A percentile compares a stretch with the other conserved stretches of the same genome.
phyloP scores from a whole-genome alignment of 495 filamentous ascomycete genomes.

The Neurospora sp. region DNA sequence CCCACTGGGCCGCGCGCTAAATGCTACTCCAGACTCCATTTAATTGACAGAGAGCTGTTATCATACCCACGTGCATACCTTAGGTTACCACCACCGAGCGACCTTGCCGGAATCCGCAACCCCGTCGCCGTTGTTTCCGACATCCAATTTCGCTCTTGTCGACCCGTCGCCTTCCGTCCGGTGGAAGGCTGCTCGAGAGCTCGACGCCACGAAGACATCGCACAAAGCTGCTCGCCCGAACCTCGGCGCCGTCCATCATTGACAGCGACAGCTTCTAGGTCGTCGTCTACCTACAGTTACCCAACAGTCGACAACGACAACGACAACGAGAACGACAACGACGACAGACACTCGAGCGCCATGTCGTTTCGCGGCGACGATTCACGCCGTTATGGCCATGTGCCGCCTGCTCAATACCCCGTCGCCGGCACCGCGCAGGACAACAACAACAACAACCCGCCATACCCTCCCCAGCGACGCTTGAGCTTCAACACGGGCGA shows the following conservation, averaged over 20 bases:
- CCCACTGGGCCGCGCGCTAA: not conserved
- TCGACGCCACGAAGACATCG: not conserved
- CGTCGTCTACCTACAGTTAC: not conserved
- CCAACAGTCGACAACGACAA: not conserved
- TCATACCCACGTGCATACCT: not conserved
- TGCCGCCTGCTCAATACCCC: slow-evolving; percentile 47
- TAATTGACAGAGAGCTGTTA: not conserved
- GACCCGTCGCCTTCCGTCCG: not conserved
- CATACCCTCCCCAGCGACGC: slow-evolving; percentile 40
- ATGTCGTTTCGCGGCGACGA: slow-evolving; percentile 48
- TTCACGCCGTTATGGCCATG: slow-evolving; percentile 46
- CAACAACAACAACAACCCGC: slow-evolving; percentile 12
- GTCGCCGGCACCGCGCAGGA: slow-evolving; percentile 29
- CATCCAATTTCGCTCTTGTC: not conserved
- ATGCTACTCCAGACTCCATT: not conserved
- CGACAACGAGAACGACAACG: not conserved
- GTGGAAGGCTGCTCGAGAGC: not conserved
- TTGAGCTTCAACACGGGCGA: slow-evolving; percentile 75
- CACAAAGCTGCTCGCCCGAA: not conserved
- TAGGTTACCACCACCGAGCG: not conserved
- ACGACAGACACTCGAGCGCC: slow-evolving; percentile 7
- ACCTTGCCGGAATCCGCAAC: not conserved
- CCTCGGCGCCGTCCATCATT: not conserved
- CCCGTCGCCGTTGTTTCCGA: not conserved
- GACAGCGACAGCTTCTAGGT: not conserved